Base-by-base conservation (phyloP, 2,329 filamentous ascomycete species). In the Emericellopsis cladophorae region DNA sequence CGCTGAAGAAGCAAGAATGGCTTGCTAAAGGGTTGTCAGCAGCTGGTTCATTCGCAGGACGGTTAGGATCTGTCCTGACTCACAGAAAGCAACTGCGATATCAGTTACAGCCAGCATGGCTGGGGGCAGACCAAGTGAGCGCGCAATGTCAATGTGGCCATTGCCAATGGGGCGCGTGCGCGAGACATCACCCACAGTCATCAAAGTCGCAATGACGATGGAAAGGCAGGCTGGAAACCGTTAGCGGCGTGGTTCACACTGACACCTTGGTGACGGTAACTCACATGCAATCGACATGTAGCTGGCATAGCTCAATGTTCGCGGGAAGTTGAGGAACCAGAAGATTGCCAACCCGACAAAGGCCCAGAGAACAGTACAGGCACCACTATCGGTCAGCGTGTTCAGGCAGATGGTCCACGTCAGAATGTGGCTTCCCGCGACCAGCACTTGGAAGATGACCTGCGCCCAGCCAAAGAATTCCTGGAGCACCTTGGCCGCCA, bases 351-450 rank as follows among this genome's bases (percentile, higher is more conserved):
- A 51, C 0, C 76, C 79, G 2, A 78, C 61, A n/a, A 78, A 62
- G 4, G 69, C 73, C 60, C 76, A 84, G 2, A 76, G 64, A 42
- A 84, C 74, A 4, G 76, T 78, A 56, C 79, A 84, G 1, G 71
- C 68, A 0, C 67, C 69, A 49, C 76, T 71, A 31, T 66, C 55
- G 1, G 77, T 78, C 37, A 84, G 60, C 2, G 69, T 74, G 52
- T 83, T 83, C 56, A 83, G 64, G 51, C 77, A 79, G 46, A 83
- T 76, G 26, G 68, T 72, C 59, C 80, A 83, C 1, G 76, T 80
- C 40, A 83, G 61, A n/a, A 84, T 58, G 52, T 85, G 81, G 43
- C 75, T 78, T 5, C 70, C 77, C 71, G 81, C 80, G 54, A 82
- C 70, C 54, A 84, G 83, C 24, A 84, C 58, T 38, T 82, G 65